Percentiles rank a stretch among this genome's conserved stretches.
These are phyloP conservation scores for Rhodotorula sp. DNA, from an alignment of 1,284 basidiomycete genomes.

Conservation along the genomic window DNA sequence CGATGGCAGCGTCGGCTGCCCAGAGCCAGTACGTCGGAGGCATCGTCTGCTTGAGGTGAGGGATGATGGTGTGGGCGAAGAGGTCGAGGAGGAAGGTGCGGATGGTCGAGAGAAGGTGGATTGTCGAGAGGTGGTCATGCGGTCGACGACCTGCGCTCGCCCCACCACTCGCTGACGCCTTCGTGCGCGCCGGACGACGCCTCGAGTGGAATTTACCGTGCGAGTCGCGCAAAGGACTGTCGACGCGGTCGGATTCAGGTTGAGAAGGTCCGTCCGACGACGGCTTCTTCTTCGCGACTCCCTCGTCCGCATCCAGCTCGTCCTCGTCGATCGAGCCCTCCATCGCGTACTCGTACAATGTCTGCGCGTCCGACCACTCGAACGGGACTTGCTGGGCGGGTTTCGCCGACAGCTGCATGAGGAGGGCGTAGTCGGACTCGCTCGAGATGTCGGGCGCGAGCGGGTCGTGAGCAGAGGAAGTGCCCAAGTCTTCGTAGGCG, in stretches of 20 bases:
- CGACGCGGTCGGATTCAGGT: background rate
- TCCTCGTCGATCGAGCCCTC: background rate
- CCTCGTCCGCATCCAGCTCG: too few relatives aligned
- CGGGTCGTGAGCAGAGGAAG: background rate
- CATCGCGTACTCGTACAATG: conserved; percentile 17
- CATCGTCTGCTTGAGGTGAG: conserved; percentile 2
- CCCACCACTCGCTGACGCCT: background rate
- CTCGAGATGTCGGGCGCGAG: background rate
- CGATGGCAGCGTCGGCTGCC: conserved; percentile 14
- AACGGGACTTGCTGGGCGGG: conserved; percentile 5
- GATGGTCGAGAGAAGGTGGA: conserved; percentile 22
- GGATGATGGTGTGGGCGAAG: conserved; percentile 14
- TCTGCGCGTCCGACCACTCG: conserved; percentile 13
- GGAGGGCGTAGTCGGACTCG: conserved; percentile 12
- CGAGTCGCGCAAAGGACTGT: background rate
- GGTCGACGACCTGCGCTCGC: background rate
- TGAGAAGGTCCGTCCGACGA: conserved; percentile 1
- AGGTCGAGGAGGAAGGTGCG: conserved; percentile 31
- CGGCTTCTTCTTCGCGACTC: background rate
- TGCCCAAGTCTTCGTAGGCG: conserved; percentile 34
- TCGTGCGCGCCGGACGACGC: background rate
- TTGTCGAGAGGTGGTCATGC: conserved; percentile 31
- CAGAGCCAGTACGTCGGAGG: conserved; percentile 25
- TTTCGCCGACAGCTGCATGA: conserved; percentile 25
- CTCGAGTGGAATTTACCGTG: conserved; percentile 14